Percentiles rank a stretch among this genome's conserved stretches.
phyloP scores from a whole-genome alignment of 208 protist species.

The Zelonia costaricensis region DNA sequence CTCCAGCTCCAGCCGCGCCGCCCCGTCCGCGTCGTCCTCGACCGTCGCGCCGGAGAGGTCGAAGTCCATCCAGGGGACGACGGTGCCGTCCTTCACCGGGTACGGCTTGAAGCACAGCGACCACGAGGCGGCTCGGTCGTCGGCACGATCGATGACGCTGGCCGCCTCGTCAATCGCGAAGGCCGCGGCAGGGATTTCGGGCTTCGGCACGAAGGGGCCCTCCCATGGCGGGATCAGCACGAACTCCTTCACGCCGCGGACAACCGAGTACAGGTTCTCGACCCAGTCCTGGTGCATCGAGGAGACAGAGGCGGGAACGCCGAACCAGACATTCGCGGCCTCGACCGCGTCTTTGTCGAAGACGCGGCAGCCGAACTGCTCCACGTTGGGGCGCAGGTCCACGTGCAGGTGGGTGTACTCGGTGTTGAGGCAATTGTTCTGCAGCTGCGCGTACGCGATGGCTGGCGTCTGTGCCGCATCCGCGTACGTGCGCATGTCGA shows the following conservation, averaged over 20 bases:
- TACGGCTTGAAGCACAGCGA: constrained; percentile 40
- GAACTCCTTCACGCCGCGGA: constrained; percentile 91
- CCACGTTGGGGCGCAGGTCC: constrained; percentile 60
- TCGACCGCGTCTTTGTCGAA: constrained; percentile 66
- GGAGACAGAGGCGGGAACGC: constrained; percentile 75
- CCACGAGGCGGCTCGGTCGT: constrained; percentile 20
- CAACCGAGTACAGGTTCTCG: constrained; percentile 92
- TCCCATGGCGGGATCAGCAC: constrained; percentile 90
- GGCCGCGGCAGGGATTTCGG: constrained; percentile 62
- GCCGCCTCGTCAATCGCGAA: constrained; percentile 47
- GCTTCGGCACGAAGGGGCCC: constrained; percentile 79
- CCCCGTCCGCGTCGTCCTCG: constrained; percentile 27
- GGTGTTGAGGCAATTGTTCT: constrained; percentile 89
- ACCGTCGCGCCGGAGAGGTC: constrained; percentile 66
- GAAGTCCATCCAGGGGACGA: constrained; percentile 88
- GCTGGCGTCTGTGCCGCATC: constrained; percentile 13
- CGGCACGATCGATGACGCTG: constrained; percentile 16
- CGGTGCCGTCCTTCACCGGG: constrained; percentile 57
- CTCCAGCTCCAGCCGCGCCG: constrained; percentile 22
- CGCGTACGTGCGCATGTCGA: constrained; percentile 61
- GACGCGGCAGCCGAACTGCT: constrained; percentile 69
- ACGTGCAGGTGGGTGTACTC: constrained; percentile 75
- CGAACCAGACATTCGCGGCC: constrained; percentile 92
- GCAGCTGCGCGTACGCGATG: constrained; percentile 87
- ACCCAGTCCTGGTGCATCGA: constrained; percentile 93